A percentile compares a stretch with the other conserved stretches of the same genome.
These are phyloP conservation scores for Juncus effusus DNA, from an alignment of 176 grass and related monocot genomes.

Conservation along the genomic window DNA sequence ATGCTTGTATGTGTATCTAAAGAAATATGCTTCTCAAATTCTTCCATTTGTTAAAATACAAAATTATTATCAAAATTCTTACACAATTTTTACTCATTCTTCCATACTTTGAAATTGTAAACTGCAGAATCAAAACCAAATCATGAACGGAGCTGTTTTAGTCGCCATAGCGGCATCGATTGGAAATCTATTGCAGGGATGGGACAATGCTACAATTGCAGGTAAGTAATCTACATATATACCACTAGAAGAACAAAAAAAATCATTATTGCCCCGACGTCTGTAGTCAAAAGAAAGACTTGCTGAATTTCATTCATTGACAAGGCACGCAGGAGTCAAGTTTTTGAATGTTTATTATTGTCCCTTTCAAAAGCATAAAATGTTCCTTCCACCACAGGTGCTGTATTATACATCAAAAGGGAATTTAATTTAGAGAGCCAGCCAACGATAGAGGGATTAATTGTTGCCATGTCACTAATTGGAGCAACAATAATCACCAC, in stretches of 20 bases:
- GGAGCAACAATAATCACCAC: constrained; percentile 83
- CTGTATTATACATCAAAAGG: constrained; percentile 74
- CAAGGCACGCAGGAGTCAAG: too few species aligned
- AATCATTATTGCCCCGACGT: not conserved
- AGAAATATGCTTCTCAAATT: constrained; percentile 8
- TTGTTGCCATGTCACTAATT: constrained; percentile 76
- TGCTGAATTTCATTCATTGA: constrained; percentile 68
- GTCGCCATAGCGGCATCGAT: constrained; percentile 65
- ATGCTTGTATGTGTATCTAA: not conserved
- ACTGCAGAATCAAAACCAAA: not conserved
- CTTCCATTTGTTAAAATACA: not conserved
- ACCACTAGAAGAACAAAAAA: not conserved
- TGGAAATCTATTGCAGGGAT: constrained; percentile 81
- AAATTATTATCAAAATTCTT: not conserved
- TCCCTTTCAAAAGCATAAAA: not conserved
- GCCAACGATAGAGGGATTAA: constrained; percentile 61
- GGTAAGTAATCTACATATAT: constrained; percentile 17
- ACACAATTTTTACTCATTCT: not conserved
- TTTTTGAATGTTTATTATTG: not conserved
- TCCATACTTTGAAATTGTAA: not conserved
- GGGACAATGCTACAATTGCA: constrained; percentile 95
- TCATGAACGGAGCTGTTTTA: constrained; percentile 59
- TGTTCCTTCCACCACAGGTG: constrained; percentile 20
- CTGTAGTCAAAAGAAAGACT: too few species aligned
- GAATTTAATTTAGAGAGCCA: constrained; percentile 61